Percentiles rank a stretch among this genome's conserved stretches.
Evolutionary conservation across 2,329 filamentous ascomycete genomes (phyloP).

Genomic region (Alternaria metachromatica): DNA sequence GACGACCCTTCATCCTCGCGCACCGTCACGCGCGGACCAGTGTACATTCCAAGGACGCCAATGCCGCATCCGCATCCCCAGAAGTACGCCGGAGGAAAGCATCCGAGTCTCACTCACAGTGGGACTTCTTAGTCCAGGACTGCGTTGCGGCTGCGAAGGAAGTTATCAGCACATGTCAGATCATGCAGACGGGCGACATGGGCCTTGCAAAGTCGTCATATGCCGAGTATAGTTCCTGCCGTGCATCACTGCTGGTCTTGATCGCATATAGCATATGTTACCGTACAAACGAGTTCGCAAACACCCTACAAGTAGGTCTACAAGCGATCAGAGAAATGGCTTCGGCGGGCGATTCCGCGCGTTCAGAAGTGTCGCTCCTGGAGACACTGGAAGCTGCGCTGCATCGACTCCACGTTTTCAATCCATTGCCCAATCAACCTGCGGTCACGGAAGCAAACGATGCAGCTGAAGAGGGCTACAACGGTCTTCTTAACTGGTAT

Average conservation of each 20-base stretch:
- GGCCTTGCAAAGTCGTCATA: slow-evolving; percentile 21
- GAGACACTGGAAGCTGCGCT: slow-evolving; percentile 16
- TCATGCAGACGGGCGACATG: slow-evolving; percentile 13
- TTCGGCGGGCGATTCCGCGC: slow-evolving; percentile 15
- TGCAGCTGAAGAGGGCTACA: slow-evolving; percentile 8
- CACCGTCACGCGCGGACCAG: slow-evolving; percentile 11
- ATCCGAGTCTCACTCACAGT: neutral
- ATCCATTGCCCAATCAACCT: neutral
- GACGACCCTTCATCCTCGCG: slow-evolving; percentile 19
- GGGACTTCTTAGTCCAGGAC: slow-evolving; percentile 14
- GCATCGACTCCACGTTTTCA: slow-evolving; percentile 14
- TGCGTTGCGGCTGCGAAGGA: slow-evolving; percentile 15
- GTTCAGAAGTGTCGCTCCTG: slow-evolving; percentile 16
- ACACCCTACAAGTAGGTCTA: slow-evolving; percentile 9
- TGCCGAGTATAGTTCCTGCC: slow-evolving; percentile 19
- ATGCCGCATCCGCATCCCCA: neutral
- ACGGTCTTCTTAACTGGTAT: slow-evolving; percentile 14
- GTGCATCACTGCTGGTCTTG: slow-evolving; percentile 17
- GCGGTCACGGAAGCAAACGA: neutral
- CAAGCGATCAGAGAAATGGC: slow-evolving; percentile 19
- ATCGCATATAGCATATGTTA: slow-evolving; percentile 17
- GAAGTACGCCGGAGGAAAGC: neutral
- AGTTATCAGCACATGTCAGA: slow-evolving; percentile 12
- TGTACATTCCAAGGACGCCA: neutral
- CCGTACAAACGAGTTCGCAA: slow-evolving; percentile 15